A percentile compares a stretch with the other conserved stretches of the same genome.
Evolutionary conservation across 495 filamentous ascomycete species (phyloP).

Genomic region (Hyaloscypha variabilis): DNA sequence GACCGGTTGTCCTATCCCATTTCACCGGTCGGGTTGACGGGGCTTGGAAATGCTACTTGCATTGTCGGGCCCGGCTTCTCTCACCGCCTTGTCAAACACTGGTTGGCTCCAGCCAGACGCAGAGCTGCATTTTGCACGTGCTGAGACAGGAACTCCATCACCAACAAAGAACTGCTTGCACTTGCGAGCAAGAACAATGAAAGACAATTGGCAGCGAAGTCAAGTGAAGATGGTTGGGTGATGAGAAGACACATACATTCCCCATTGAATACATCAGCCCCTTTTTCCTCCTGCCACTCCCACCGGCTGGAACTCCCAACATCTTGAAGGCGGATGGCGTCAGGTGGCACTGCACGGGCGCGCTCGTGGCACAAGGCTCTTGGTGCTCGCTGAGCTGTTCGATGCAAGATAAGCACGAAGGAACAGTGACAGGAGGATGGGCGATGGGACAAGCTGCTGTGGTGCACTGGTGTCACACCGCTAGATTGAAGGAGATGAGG

Average conservation of each 20-base stretch:
- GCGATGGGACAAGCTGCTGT: not conserved
- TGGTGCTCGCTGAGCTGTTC: too few species aligned
- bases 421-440: not conserved
- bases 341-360: not conserved
- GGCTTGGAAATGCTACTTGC: not conserved
- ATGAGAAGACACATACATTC: conserved; percentile 11
- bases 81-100: not conserved
- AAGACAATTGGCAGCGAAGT: not conserved
- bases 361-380: too few species aligned
- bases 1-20: not conserved
- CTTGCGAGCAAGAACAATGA: not conserved
- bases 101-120: not conserved
- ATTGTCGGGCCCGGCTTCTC: not conserved
- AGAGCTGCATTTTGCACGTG: not conserved
- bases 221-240: not conserved
- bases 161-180: not conserved
- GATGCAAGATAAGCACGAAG: not conserved
- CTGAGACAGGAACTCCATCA: not conserved
- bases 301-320: conserved; percentile 7
- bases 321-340: not conserved
- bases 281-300: conserved; percentile 3
- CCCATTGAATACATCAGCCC: conserved; percentile 23
- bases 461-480: not conserved
- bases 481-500: not conserved
- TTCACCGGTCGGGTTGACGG: not conserved